phyloP scores from a whole-genome alignment of 2,329 filamentous ascomycete species.

The Xylariomycetidae sp. region DNA sequence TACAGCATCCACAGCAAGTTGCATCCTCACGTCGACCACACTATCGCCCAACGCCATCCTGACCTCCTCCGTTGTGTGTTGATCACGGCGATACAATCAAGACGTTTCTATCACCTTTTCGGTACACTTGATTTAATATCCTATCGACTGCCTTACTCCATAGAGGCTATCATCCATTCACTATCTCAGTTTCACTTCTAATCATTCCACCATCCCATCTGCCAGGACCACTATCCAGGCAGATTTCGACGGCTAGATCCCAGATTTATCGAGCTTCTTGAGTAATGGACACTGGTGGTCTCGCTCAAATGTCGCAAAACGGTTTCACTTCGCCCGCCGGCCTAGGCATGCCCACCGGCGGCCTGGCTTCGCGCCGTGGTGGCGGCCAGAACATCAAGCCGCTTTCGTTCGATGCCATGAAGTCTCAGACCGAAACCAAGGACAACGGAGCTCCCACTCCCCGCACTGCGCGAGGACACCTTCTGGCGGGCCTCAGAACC shows the following conservation, averaged over 20 bases:
- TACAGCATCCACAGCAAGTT: slow-evolving; percentile 14
- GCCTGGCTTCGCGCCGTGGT: slow-evolving; percentile 75
- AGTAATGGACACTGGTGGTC: slow-evolving; percentile 92
- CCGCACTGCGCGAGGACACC: slow-evolving; percentile 88
- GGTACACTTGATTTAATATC: slow-evolving; percentile 29
- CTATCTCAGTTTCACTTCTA: slow-evolving; percentile 25
- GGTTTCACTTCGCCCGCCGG: slow-evolving; percentile 65
- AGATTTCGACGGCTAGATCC: background rate
- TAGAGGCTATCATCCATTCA: slow-evolving; percentile 26
- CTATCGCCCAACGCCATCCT: too few relatives aligned
- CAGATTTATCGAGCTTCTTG: slow-evolving; percentile 26
- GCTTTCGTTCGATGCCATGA: slow-evolving; percentile 68
- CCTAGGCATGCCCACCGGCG: slow-evolving; percentile 69
- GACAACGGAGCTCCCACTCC: slow-evolving; percentile 72
- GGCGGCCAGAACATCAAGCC: slow-evolving; percentile 88
- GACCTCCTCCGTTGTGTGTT: too few relatives aligned
- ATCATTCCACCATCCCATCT: slow-evolving; percentile 16
- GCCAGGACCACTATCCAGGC: slow-evolving; percentile 7
- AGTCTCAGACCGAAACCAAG: slow-evolving; percentile 60
- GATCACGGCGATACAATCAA: too few relatives aligned
- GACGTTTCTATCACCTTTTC: too few relatives aligned
- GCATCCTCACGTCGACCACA: too few relatives aligned
- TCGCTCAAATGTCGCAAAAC: slow-evolving; percentile 97
- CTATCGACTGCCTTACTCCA: slow-evolving; percentile 19
- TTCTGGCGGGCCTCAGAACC: slow-evolving; percentile 87